Percentiles rank a stretch among this genome's conserved stretches.
Conservation (phyloP, 2,329 filamentous ascomycete species). For the Canariomyces notabilis region DNA sequence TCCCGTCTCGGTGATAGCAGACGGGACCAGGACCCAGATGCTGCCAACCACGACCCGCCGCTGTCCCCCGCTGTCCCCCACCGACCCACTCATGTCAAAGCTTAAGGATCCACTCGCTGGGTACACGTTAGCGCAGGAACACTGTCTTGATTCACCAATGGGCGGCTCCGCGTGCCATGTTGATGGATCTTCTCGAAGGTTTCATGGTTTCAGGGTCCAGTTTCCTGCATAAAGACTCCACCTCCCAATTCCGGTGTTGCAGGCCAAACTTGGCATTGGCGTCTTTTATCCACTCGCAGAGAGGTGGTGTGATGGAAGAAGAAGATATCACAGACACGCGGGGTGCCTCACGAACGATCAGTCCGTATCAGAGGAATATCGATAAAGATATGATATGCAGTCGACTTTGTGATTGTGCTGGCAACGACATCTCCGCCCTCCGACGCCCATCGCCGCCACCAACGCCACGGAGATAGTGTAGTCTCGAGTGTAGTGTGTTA, state of each 20-base stretch:
- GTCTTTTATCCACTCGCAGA: too few relatives aligned
- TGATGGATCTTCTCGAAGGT: conserved; percentile 22
- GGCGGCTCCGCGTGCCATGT: conserved; percentile 19
- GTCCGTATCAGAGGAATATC: too few relatives aligned
- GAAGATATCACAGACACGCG: too few relatives aligned
- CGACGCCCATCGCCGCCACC: too few relatives aligned
- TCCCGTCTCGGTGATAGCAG: conserved; percentile 11
- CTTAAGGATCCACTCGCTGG: conserved; percentile 18
- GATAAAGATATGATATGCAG: too few relatives aligned
- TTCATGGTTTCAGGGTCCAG: conserved; percentile 19
- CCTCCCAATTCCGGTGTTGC: conserved; percentile 9
- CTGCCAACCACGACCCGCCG: conserved; percentile 5
- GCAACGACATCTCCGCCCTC: too few relatives aligned
- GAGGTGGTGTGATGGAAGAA: too few relatives aligned
- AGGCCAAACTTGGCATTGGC: conserved; percentile 6
- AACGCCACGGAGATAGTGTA: too few relatives aligned
- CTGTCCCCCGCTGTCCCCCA: background rate
- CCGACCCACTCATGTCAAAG: background rate
- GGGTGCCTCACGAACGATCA: too few relatives aligned
- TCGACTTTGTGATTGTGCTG: too few relatives aligned
- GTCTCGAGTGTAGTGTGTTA: too few relatives aligned
- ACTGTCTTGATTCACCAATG: conserved; percentile 16
- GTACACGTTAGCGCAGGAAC: conserved; percentile 25
- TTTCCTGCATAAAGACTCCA: conserved; percentile 13
- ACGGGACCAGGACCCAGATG: background rate